Evolutionary conservation across 257 asterid species (phyloP).

Genomic region (Anisodus tanguticus): DNA sequence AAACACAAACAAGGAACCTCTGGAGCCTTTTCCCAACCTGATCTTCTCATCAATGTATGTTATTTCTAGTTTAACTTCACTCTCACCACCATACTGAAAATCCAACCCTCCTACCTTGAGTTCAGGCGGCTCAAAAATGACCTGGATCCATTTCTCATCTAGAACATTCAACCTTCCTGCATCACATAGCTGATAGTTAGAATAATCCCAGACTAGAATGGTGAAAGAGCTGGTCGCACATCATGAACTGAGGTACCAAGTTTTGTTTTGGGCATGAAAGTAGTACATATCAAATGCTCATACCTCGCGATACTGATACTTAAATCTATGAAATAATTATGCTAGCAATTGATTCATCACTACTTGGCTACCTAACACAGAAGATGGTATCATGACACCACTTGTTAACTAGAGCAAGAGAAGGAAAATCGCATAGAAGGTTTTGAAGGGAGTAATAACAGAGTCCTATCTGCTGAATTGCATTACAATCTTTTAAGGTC

Average conservation of each 20-base stretch:
- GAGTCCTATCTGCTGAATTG: no score
- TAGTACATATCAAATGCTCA: not conserved
- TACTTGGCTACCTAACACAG: not conserved
- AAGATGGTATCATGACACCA: not conserved
- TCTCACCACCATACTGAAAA: conserved; percentile 79
- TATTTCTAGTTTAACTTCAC: conserved; percentile 89
- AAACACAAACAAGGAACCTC: conserved; percentile 85
- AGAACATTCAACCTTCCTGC: conserved; percentile 74
- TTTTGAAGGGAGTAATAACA: no score
- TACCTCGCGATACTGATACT: not conserved
- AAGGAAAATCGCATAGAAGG: not conserved
- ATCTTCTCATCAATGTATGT: conserved; percentile 82
- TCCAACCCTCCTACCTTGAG: conserved; percentile 73
- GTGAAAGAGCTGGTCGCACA: not conserved
- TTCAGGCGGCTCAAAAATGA: conserved; percentile 78
- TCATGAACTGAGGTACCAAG: not conserved
- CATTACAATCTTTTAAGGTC: no score
- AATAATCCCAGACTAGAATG: conserved; percentile 13
- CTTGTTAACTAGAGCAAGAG: not conserved
- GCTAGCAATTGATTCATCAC: not conserved
- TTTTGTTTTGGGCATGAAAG: not conserved
- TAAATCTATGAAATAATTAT: not conserved
- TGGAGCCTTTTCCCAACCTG: conserved; percentile 86
- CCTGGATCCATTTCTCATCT: conserved; percentile 90
- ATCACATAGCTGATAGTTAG: not conserved